Percentiles rank a stretch among this genome's conserved stretches.
These are phyloP conservation scores for Trichaptum fuscoviolaceum DNA, from an alignment of 768 basidiomycete species.

Conservation along the genomic window DNA sequence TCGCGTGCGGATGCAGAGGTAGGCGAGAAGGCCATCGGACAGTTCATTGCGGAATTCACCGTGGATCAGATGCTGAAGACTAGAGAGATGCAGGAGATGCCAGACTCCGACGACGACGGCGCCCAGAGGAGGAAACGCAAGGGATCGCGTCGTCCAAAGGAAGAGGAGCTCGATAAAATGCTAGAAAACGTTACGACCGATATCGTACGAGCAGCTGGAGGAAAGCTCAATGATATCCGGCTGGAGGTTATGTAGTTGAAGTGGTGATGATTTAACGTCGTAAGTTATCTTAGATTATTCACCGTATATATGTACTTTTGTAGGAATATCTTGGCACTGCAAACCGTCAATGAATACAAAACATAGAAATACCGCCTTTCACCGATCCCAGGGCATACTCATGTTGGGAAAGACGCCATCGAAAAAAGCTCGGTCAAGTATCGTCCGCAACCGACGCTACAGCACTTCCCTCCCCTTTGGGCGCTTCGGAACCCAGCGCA, in stretches of 20 bases:
- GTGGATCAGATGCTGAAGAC: slow-evolving; percentile 32
- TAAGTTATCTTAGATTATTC: too few species aligned
- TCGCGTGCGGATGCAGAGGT: slow-evolving; percentile 75
- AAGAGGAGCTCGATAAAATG: slow-evolving; percentile 10
- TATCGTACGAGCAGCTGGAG: slow-evolving; percentile 15
- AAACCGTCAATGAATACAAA: not conserved
- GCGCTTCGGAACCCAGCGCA: not conserved
- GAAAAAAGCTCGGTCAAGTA: not conserved
- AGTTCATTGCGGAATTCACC: slow-evolving; percentile 82
- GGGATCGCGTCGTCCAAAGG: slow-evolving; percentile 6
- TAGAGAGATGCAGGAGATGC: slow-evolving; percentile 24
- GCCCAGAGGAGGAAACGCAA: slow-evolving; percentile 13
- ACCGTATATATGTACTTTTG: not conserved
- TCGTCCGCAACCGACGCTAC: not conserved
- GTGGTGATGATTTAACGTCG: not conserved
- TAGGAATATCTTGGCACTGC: not conserved
- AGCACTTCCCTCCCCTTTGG: not conserved
- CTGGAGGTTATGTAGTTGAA: slow-evolving; percentile 11
- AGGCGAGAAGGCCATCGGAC: slow-evolving; percentile 68
- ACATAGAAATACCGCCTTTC: too few species aligned
- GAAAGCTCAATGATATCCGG: slow-evolving; percentile 5
- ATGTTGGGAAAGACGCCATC: too few species aligned
- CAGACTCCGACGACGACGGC: slow-evolving; percentile 22
- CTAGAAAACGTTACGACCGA: slow-evolving; percentile 13
- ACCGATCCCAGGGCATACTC: too few species aligned